These are phyloP conservation scores for Ceratocystis lukuohia DNA, from an alignment of 2,329 filamentous ascomycete species.

Conservation along the genomic window DNA sequence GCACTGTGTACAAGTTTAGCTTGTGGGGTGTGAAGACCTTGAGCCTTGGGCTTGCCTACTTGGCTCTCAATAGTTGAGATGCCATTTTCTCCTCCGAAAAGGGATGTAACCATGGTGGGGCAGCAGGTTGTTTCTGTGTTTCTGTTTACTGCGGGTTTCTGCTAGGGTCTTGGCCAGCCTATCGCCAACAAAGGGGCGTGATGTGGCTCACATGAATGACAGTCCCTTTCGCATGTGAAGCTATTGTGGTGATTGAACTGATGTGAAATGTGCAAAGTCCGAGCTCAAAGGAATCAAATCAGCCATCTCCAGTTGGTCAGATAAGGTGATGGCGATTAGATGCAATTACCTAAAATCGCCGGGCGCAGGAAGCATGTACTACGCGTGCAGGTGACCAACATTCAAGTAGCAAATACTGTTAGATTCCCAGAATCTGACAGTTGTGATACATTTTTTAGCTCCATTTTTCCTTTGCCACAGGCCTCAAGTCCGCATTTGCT, in stretches of 20 bases:
- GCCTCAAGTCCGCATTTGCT: background rate
- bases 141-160: background rate
- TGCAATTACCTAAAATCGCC: background rate
- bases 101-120: conserved; percentile 1
- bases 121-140: background rate
- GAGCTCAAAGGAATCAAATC: background rate
- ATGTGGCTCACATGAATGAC: background rate
- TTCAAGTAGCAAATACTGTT: background rate
- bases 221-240: background rate
- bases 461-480: background rate
- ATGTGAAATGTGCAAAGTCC: background rate
- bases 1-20: background rate
- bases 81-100: background rate
- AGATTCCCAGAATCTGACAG: background rate
- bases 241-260: background rate
- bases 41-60: background rate
- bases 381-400: background rate
- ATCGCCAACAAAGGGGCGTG: background rate
- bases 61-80: conserved; percentile 3
- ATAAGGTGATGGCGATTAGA: background rate
- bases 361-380: background rate
- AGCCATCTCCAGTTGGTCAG: background rate
- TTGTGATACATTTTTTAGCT: background rate
- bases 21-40: background rate
- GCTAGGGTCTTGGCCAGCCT: background rate